Base-by-base conservation (phyloP, 1,284 basidiomycete genomes). In the Trichosporon faecale region DNA sequence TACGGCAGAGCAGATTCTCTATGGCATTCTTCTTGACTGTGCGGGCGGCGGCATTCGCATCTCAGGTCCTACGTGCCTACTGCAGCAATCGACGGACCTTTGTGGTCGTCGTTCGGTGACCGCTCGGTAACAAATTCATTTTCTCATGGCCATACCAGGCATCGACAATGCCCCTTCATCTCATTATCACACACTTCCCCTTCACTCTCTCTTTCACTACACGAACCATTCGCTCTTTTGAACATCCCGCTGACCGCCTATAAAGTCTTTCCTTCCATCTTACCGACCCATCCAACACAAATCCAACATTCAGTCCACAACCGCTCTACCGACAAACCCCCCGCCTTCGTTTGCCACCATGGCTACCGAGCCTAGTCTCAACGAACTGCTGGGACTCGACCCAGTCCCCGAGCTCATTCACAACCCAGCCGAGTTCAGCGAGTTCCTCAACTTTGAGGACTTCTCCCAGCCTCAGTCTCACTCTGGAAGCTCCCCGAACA, bases 391-490 rank as follows among this genome's bases (percentile, higher is more conserved):
- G 29, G 68, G 68, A 33, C 74, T 77, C 66, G 77, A 77, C 65
- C 74, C 73, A 2, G 70, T 80, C 23, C 70, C 75, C n/a, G 77
- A 78, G 61, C 78, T 81, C 57, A 72, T 76, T 44, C 76, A 78
- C 46, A 70, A 80, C 21, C 76, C 79, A 71, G 76, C 76, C 74
- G 76, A 79, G 66, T 78, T 81, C 61, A 73, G 74, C 60, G 77
- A 81, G 35, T 72, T 82, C 14, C 79, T 82, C 75, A 78, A 80
- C 74, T 79, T 82, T 72, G 78, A 78, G 61, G 75, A 75, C 65
- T 79, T 74, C 66, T 77, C 76, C 18, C 69, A 70, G 9, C 69
- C 68, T 16, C 78, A 82, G 68, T 81, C 57, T 61, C 57, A 61
- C 57, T n/a, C 27, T 9, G 57, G 57, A 31, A 61, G 57, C 57